Conservation (phyloP, 345 rosid species). For the Linum usitatissimum region DNA sequence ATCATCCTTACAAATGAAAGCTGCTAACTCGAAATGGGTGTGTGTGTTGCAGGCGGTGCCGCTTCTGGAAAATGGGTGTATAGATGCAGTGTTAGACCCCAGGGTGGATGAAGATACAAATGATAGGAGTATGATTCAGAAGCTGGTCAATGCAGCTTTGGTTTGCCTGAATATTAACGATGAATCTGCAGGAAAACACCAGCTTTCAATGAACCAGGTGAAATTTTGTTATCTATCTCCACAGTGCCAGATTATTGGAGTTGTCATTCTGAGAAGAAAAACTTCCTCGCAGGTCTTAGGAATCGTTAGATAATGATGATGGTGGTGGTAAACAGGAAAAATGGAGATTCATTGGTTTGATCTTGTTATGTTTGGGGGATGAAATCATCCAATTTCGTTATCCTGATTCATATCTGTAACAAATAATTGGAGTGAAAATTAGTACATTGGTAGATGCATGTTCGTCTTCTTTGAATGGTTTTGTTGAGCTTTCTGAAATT, state of each 20-base stretch:
- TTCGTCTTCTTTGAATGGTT: too few relatives aligned
- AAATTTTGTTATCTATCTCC: neutral
- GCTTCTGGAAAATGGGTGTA: conserved; percentile 14
- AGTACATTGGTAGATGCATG: too few relatives aligned
- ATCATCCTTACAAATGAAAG: neutral
- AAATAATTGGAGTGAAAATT: too few relatives aligned
- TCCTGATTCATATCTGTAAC: too few relatives aligned
- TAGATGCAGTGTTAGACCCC: conserved; percentile 22
- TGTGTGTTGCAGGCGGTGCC: conserved; percentile 28
- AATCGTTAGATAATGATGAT: conserved; percentile 23
- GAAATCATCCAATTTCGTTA: too few relatives aligned
- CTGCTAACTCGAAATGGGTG: too few relatives aligned
- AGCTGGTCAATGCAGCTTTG: conserved; percentile 33
- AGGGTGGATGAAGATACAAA: conserved; percentile 18
- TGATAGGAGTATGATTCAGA: conserved; percentile 17
- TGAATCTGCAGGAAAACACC: neutral
- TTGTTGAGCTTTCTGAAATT: too few relatives aligned
- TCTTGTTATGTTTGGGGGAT: too few relatives aligned
- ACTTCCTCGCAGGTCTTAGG: conserved; percentile 28
- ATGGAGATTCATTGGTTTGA: neutral
- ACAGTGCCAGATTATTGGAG: neutral
- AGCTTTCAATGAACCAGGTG: conserved; percentile 31
- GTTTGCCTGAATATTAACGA: conserved; percentile 26
- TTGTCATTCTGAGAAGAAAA: neutral
- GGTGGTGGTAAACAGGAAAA: conserved; percentile 6